Evolutionary conservation across 805 yeast genomes (phyloP).

Genomic region (Yarrowia sp.): DNA sequence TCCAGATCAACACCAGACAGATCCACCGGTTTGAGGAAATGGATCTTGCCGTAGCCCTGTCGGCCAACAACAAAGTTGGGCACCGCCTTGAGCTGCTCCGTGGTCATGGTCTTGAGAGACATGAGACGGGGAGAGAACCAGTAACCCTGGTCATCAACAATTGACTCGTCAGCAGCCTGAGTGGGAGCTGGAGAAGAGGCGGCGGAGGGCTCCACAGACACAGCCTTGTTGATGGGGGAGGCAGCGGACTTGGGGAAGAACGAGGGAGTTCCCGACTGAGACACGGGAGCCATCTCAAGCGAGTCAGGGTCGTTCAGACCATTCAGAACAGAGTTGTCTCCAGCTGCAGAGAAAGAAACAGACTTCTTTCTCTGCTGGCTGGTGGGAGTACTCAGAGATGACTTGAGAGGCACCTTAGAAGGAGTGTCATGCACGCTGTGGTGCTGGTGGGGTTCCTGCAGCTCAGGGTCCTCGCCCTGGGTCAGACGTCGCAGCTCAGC

Average conservation of each 20-base stretch:
- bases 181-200: background rate
- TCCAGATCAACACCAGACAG: slow-evolving; percentile 54
- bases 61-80: slow-evolving; percentile 72
- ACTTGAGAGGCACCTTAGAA: slow-evolving; percentile 16
- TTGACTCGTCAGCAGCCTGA: slow-evolving; percentile 40
- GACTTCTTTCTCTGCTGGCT: slow-evolving; percentile 22
- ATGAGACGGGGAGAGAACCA: slow-evolving; percentile 79
- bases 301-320: slow-evolving; percentile 16
- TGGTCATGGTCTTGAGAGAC: slow-evolving; percentile 55
- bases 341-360: slow-evolving; percentile 14
- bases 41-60: slow-evolving; percentile 68
- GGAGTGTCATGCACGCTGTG: background rate
- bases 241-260: slow-evolving; percentile 24
- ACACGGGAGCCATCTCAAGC: slow-evolving; percentile 4
- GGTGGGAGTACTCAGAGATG: slow-evolving; percentile 16
- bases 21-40: slow-evolving; percentile 79
- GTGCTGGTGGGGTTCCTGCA: slow-evolving; percentile 27
- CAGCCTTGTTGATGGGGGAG: background rate
- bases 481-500: slow-evolving; percentile 23
- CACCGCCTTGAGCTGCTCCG: slow-evolving; percentile 63
- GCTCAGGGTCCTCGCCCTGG: slow-evolving; percentile 24
- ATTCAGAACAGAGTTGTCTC: slow-evolving; percentile 18
- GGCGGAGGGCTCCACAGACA: background rate
- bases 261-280: background rate
- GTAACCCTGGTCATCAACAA: slow-evolving; percentile 68